Base-by-base conservation (phyloP, 345 rosid genomes). In the Pelargonium nanum region DNA sequence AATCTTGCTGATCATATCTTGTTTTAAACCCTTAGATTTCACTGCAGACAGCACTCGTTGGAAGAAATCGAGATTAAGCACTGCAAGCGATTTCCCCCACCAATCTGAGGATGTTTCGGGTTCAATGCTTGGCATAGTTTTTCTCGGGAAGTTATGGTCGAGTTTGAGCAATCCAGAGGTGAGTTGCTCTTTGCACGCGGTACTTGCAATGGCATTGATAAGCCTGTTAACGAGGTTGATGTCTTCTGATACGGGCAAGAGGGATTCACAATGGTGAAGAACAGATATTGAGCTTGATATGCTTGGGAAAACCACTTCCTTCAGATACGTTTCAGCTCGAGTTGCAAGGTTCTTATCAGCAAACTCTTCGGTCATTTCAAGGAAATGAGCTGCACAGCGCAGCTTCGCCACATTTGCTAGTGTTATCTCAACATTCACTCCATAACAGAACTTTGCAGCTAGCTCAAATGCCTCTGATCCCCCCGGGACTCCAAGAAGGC, bases 381-480 rank as follows among this genome's bases (percentile, higher is more conserved):
- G 85, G 77, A 78, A 89, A 73, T 79, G 86, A 16, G 96, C 84
- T 53, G 71, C 77, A 64, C 96, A 89, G 17, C 80, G 75, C 25
- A 89, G 69, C 72, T 75, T 84, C 16, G 97, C 96, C 53, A 89
- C 74, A 67, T 84, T 93, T 15, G 80, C 81, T 26, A 78, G 68
- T 23, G 83, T 76, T 56, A 93, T 78, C 61, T 93, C 99, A 8
- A 83, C 74, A 65, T 75, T 79, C 60, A 87, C 75, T 44, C 97
- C 97, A 22, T 93, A 93, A 58, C 99, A 93, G 78, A 87, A 89
- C 78, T 93, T 93, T n/a, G 99, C 99, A 61, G 96, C 99, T 1
- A 81, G 75, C 75, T 89, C 99, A 34, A 93, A 93, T 12, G 88
- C 96, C 71, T 85, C 99, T 2, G 88, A 60, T 67, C 96, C 97